Evolutionary conservation across 306 rosid species (phyloP), one percentile per base, ranked within the genome.

Genomic region (Trifolium fragiferum): DNA sequence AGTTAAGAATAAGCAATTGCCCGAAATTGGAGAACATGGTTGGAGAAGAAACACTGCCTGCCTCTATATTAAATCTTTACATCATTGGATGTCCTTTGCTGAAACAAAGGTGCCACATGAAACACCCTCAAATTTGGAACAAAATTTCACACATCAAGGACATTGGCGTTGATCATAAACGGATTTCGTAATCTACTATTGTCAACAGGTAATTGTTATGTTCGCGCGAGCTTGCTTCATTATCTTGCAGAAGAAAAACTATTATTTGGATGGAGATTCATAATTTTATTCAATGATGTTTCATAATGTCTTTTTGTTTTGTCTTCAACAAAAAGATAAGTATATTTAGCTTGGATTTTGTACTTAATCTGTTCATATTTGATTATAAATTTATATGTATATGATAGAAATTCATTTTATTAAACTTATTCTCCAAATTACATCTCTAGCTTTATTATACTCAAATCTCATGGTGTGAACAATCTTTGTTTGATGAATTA

Each of bases 371-470:
- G 33, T 30, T 30, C 33, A 30, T 30, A 30, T 4, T 30, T 30
- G 33, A 30, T 30, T 30, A 30, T 30, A 30, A 4, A 30, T 30
- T 4, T 30, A 30, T 30, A 4, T 4, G 33, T 4, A 30, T 30
- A 30, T 30, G 33, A 30, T 30, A 30, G 33, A 30, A 30, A 4
- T 30, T 30, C 33, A 30, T 30, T 30, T 30, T 0, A 0, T 30
- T 30, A 54, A 54, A 54, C 20, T 54, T 10, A 54, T 54, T 61
- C 43, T 15, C 33, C 13, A 61, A 61, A n/a, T 61, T 61, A 61
- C 66, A 61, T 61, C 66, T n/a, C 8, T 63, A n/a, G 27, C 27
- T 16, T 35, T 7, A 7, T 37, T 9, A 63, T n/a, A 63, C 32
- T 18, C 12, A 40, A 65, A 65, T 32, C 7, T 15, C 7, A 37